Evolutionary conservation across 2,329 filamentous ascomycete genomes (phyloP), one percentile per base, ranked within the genome.

Genomic region (Macroventuria anomochaeta): DNA sequence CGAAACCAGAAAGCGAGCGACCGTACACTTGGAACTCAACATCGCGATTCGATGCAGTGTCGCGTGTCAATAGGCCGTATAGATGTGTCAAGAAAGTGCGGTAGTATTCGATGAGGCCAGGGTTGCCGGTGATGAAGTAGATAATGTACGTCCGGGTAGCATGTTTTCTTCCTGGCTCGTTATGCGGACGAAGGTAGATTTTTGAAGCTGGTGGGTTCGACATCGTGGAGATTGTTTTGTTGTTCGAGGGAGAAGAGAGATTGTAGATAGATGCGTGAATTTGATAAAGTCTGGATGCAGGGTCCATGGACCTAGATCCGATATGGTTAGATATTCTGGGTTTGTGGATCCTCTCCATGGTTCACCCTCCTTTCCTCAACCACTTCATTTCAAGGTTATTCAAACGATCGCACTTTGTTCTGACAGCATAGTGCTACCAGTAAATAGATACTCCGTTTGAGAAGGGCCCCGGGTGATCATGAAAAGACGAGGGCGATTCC

Each of bases 91-190:
- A 78, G 72, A 91, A 93, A 31, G 83, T 80, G 52, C 76, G 77
- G 73, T 93, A 93, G 79, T 90, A 93, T 50, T 82, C 83, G 43
- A 92, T 83, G 15, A 91, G 79, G 5, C 90, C 90, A 5, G 90
- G 90, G 61, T 93, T 93, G 17, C 90, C 90, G 23, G 88, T 84
- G 33, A 93, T 80, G 73, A 90, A 88, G 76, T 86, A 91, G 61
- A 93, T 76, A 42, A 92, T 81, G 55, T 77, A 75, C 34, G 62
- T 68, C 39, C 52, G 56, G 4, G 57, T 46, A 2, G 65, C 58
- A 6, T 55, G 39, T 50, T 68, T 69, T 25, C 60, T 57, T 3
- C 58, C 59, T 0, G 63, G 54, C 23, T 65, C 59, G 0, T 59
- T 55, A 10, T 66, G 64, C 0, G 63, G 58, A 28, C 55, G 59